These are phyloP conservation scores for Leccinum angustisporum DNA, from an alignment of 1,284 basidiomycete genomes.

Conservation along the genomic window DNA sequence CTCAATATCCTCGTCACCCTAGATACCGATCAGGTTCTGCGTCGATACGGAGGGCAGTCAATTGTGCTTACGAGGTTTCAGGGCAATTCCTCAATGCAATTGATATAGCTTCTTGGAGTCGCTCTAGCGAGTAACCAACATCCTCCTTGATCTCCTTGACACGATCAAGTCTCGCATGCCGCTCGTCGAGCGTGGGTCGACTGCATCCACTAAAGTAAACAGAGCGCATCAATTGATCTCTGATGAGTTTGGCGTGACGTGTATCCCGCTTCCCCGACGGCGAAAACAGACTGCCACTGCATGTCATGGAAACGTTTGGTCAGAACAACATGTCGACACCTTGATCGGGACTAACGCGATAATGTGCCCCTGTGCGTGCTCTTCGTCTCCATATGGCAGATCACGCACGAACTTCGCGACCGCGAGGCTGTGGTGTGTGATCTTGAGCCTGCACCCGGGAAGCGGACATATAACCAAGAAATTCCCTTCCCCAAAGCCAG, in stretches of 20 bases:
- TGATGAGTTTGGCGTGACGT: conserved; percentile 27
- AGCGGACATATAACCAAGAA: conserved; percentile 32
- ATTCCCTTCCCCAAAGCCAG: conserved; percentile 35
- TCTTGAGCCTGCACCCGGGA: conserved; percentile 32
- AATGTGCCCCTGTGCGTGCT: conserved; percentile 10
- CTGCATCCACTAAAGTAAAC: conserved; percentile 17
- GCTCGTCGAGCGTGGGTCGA: conserved; percentile 5
- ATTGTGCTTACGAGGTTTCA: conserved; percentile 36
- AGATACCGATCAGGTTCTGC: neutral
- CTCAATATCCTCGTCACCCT: conserved; percentile 30
- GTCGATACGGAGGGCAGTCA: neutral
- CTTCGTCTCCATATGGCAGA: conserved; percentile 23
- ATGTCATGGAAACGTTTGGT: neutral
- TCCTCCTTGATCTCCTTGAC: conserved; percentile 30
- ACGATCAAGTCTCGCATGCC: conserved; percentile 27
- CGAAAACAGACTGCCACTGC: conserved; percentile 36
- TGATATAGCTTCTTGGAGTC: conserved; percentile 18
- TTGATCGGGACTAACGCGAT: conserved; percentile 22
- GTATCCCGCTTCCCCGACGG: conserved; percentile 23
- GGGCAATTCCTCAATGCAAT: conserved; percentile 25
- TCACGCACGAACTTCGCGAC: conserved; percentile 37
- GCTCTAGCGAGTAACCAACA: conserved; percentile 28
- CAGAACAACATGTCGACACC: neutral
- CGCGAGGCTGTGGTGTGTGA: conserved; percentile 35
- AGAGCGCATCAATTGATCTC: conserved; percentile 26